Percentiles rank a stretch among this genome's conserved stretches.
Evolutionary conservation across 2,329 filamentous ascomycete genomes (phyloP).

Genomic region (Colletotrichum gloeosporioides): DNA sequence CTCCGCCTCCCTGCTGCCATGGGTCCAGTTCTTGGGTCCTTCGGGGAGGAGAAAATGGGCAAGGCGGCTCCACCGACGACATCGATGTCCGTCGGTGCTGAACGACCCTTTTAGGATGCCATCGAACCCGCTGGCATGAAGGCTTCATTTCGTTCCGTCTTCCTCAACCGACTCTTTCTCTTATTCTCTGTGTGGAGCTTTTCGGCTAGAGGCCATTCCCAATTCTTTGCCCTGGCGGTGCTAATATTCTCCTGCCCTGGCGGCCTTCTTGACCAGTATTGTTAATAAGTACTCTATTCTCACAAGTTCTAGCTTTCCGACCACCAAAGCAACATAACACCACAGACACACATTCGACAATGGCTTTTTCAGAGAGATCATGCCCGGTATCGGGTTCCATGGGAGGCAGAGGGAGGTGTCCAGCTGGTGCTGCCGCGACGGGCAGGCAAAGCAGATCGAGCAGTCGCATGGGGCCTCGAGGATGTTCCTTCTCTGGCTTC

Average conservation of each 20-base stretch:
- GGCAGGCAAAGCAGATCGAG: slow-evolving; percentile 10
- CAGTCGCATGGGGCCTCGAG: slow-evolving; percentile 31
- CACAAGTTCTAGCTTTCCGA: neutral
- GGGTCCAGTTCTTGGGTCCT: neutral
- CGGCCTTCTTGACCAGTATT: neutral
- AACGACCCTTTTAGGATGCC: neutral
- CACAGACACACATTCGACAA: slow-evolving; percentile 10
- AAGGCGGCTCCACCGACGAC: neutral
- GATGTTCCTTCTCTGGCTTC: slow-evolving; percentile 37
- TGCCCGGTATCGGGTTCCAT: slow-evolving; percentile 35
- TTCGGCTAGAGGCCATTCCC: neutral
- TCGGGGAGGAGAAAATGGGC: neutral
- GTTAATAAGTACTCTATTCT: neutral
- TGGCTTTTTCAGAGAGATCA: slow-evolving; percentile 30
- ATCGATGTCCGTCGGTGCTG: neutral
- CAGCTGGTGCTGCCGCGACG: slow-evolving; percentile 20
- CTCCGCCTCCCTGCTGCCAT: neutral
- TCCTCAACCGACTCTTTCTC: neutral
- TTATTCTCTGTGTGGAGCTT: neutral
- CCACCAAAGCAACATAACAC: neutral
- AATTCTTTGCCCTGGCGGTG: slow-evolving; percentile 5
- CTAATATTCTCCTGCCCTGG: neutral
- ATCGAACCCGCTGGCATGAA: neutral
- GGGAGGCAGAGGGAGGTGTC: slow-evolving; percentile 28
- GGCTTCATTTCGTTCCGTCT: neutral